These are phyloP conservation scores for Vigna trinervia DNA, from an alignment of 306 rosid genomes.

Conservation along the genomic window DNA sequence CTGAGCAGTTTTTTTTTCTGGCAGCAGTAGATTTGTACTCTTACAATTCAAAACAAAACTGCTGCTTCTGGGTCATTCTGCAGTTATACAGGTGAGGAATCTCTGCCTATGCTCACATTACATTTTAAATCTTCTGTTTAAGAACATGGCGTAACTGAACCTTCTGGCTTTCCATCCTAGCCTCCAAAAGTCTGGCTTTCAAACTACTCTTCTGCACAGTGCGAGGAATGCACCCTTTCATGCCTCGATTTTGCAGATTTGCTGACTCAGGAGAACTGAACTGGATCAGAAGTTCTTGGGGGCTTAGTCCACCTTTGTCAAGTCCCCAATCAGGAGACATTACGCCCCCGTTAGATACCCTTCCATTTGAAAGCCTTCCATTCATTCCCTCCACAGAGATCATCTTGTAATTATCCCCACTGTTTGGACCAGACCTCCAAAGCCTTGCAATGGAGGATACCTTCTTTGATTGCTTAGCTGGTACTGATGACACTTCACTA, in stretches of 20 bases:
- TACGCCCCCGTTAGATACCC: constrained; percentile 63
- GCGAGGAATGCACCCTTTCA: constrained; percentile 85
- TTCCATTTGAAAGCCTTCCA: constrained; percentile 80
- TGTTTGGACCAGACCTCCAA: constrained; percentile 79
- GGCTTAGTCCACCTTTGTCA: constrained; percentile 64
- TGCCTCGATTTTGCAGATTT: constrained; percentile 63
- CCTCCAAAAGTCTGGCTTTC: constrained; percentile 88
- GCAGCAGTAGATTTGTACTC: constrained; percentile 40
- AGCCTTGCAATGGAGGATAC: constrained; percentile 76
- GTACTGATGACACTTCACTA: constrained; percentile 70
- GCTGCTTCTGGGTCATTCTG: constrained; percentile 40
- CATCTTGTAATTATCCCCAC: constrained; percentile 71
- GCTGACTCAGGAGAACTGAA: constrained; percentile 79
- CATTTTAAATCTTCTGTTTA: constrained; percentile 75
- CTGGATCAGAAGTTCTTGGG: constrained; percentile 69
- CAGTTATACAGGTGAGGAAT: constrained; percentile 39
- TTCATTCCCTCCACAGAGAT: constrained; percentile 72
- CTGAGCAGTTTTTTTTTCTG: constrained; percentile 46
- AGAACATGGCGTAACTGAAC: constrained; percentile 88
- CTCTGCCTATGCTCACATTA: constrained; percentile 44
- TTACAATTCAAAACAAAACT: constrained; percentile 42
- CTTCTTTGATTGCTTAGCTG: constrained; percentile 72
- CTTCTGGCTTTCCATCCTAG: constrained; percentile 87
- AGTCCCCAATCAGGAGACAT: constrained; percentile 73
- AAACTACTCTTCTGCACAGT: constrained; percentile 73